Evolutionary conservation across 2,329 filamentous ascomycete genomes (phyloP).

Genomic region (Colletotrichum spaethianum): DNA sequence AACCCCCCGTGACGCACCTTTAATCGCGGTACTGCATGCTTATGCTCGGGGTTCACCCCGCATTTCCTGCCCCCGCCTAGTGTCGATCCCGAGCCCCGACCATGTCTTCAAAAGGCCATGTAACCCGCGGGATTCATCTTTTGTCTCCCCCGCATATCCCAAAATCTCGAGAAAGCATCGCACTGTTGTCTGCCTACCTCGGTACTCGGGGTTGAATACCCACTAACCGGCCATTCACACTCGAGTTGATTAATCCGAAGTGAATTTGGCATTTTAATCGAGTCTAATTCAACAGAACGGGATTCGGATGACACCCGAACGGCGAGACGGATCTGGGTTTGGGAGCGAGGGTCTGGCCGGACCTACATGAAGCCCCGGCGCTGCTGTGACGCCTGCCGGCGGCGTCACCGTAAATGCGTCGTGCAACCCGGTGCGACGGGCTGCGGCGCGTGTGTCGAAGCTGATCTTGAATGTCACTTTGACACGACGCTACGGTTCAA

Average conservation of each 20-base stretch:
- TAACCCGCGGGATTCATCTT: constrained; percentile 35
- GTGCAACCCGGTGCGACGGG: constrained; percentile 28
- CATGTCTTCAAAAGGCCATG: constrained; percentile 35
- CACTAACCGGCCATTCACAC: not conserved
- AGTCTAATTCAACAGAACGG: not conserved
- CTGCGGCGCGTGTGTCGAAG: constrained; percentile 34
- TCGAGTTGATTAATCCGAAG: constrained; percentile 8
- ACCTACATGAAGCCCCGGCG: constrained; percentile 34
- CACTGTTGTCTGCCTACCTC: constrained; percentile 21
- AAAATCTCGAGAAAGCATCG: constrained; percentile 8
- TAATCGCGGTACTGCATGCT: not conserved
- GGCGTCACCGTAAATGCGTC: constrained; percentile 37
- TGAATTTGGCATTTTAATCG: not conserved
- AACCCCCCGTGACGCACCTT: not conserved
- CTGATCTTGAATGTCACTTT: constrained; percentile 31
- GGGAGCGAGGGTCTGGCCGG: constrained; percentile 1
- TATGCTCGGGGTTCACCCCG: constrained; percentile 33
- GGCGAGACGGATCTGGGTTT: not conserved
- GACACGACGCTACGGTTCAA: constrained; percentile 34
- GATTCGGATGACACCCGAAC: constrained; percentile 26
- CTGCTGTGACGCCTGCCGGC: constrained; percentile 36
- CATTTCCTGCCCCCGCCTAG: constrained; percentile 19
- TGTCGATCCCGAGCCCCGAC: constrained; percentile 33
- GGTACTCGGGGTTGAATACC: constrained; percentile 4
- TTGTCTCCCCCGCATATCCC: constrained; percentile 3